These are phyloP conservation scores for Saturnispora ahearnii DNA, from an alignment of 805 yeast genomes.

Conservation along the genomic window DNA sequence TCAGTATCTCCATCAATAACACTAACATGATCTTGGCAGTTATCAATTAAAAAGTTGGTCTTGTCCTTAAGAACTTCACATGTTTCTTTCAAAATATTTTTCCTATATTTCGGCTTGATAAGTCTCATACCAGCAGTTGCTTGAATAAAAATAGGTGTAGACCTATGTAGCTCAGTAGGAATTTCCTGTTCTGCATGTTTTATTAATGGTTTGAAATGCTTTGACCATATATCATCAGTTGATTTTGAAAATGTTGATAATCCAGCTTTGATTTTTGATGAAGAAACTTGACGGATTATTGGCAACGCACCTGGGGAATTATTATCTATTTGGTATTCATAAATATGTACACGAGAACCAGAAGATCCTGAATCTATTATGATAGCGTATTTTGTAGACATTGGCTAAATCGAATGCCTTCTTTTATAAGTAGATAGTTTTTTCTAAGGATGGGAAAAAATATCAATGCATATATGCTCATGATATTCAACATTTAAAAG, in stretches of 20 bases:
- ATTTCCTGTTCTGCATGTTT: constrained; percentile 61
- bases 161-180: constrained; percentile 48
- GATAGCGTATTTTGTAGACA: constrained; percentile 54
- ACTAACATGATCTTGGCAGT: constrained; percentile 65
- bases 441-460: background rate
- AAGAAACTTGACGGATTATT: constrained; percentile 46
- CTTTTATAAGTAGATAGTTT: background rate
- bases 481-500: background rate
- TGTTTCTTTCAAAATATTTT: constrained; percentile 45
- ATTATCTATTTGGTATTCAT: constrained; percentile 51
- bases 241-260: constrained; percentile 57
- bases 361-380: constrained; percentile 94
- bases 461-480: background rate
- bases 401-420: background rate
- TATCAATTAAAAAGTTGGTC: constrained; percentile 45
- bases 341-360: constrained; percentile 82
- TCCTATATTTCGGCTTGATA: constrained; percentile 45
- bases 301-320: constrained; percentile 13
- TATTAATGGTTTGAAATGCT: constrained; percentile 60
- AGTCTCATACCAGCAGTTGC: constrained; percentile 98
- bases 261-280: constrained; percentile 71
- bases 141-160: constrained; percentile 81
- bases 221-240: constrained; percentile 52
- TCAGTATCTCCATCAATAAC: constrained; percentile 92
- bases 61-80: constrained; percentile 49